Evolutionary conservation across 257 asterid species (phyloP).

Genomic region (Hygrophila difformis): DNA sequence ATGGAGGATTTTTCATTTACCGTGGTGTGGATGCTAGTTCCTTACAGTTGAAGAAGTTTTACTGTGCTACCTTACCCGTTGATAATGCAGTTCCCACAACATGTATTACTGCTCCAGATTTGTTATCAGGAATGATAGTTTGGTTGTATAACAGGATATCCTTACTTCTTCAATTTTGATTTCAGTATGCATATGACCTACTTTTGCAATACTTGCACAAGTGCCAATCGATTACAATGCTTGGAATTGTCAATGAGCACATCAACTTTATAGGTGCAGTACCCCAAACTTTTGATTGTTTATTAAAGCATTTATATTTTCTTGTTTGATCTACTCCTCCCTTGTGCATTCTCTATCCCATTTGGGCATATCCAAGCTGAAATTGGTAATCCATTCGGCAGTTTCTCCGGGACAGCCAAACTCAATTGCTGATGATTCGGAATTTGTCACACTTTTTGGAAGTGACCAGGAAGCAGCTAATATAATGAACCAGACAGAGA

Average conservation of each 20-base stretch:
- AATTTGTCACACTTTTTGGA: constrained; percentile 74
- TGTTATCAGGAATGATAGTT: no score
- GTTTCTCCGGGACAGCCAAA: constrained; percentile 94
- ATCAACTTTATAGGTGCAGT: constrained; percentile 78
- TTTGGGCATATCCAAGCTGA: not conserved
- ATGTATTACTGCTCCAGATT: not conserved
- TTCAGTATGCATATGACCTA: constrained; percentile 83
- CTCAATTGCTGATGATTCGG: constrained; percentile 85
- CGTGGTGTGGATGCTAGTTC: no score
- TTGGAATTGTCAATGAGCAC: constrained; percentile 91
- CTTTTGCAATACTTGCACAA: constrained; percentile 90
- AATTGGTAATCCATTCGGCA: constrained; percentile 27
- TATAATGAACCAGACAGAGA: constrained; percentile 82
- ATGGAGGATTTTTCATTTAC: no score
- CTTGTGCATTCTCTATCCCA: not conserved
- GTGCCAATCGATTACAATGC: constrained; percentile 76
- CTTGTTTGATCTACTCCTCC: not conserved
- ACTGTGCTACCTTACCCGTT: no score
- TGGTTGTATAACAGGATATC: not conserved
- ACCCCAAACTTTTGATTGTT: constrained; percentile 7
- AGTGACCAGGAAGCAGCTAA: constrained; percentile 79
- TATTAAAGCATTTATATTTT: constrained; percentile 2
- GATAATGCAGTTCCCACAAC: no score
- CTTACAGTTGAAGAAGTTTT: no score
- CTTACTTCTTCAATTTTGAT: constrained; percentile 4